A percentile compares a stretch with the other conserved stretches of the same genome.
Conservation (phyloP, 768 basidiomycete species). For the Mycena rebaudengoi region DNA sequence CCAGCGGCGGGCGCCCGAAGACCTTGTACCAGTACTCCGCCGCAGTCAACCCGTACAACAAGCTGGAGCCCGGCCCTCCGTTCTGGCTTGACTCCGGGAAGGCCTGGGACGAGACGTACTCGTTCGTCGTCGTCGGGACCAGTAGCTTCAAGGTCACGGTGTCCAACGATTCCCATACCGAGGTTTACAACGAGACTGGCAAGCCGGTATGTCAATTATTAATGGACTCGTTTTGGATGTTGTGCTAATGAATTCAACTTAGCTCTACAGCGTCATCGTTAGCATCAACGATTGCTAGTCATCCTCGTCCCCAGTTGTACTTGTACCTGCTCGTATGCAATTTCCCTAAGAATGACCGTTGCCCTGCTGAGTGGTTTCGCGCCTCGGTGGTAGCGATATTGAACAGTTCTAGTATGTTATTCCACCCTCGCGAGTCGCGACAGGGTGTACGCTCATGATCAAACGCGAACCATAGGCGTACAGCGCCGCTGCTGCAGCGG, state of each 20-base stretch:
- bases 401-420: too few species aligned
- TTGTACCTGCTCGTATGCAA: too few species aligned
- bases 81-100: slow-evolving; percentile 5
- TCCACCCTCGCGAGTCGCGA: too few species aligned
- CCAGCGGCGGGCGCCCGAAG: slow-evolving; percentile 3
- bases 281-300: neutral
- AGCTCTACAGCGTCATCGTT: slow-evolving; percentile 1
- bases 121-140: neutral
- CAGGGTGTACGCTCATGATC: too few species aligned
- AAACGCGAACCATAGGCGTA: too few species aligned
- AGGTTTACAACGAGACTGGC: neutral
- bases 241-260: neutral
- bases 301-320: too few species aligned
- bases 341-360: too few species aligned
- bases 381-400: too few species aligned
- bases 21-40: slow-evolving; percentile 5
- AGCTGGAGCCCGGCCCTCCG: neutral
- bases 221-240: neutral
- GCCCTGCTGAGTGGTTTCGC: too few species aligned
- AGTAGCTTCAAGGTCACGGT: slow-evolving; percentile 10
- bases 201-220: neutral
- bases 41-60: neutral
- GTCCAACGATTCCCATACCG: neutral
- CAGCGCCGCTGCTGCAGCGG: too few species aligned
- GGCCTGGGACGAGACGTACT: slow-evolving; percentile 3